A percentile compares a stretch with the other conserved stretches of the same genome.
phyloP scores from a whole-genome alignment of 306 rosid genomes.

The Fagus crenata region DNA sequence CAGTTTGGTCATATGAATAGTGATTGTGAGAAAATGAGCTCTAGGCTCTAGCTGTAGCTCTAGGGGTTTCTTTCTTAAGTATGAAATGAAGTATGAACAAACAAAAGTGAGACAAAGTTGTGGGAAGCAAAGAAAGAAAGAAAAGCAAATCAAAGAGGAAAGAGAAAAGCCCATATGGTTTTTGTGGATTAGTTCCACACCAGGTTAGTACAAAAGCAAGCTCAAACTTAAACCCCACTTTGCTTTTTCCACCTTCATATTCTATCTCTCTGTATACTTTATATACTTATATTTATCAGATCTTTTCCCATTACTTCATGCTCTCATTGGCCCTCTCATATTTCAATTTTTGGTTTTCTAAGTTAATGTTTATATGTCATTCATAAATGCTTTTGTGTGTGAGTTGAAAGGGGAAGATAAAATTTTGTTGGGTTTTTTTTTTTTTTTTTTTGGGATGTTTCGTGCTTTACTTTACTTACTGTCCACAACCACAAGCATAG shows the following conservation, averaged over 20 bases:
- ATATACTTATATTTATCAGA: background rate
- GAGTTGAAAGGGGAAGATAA: background rate
- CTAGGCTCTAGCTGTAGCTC: background rate
- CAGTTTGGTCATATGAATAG: background rate
- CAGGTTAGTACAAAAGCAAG: conserved; percentile 46
- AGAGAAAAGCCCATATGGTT: conserved; percentile 56
- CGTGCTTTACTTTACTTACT: conserved; percentile 56
- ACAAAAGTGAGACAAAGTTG: conserved; percentile 44
- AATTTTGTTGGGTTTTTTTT: conserved; percentile 27
- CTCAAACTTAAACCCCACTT: conserved; percentile 41
- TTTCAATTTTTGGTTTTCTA: conserved; percentile 34
- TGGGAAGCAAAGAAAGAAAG: conserved; percentile 48
- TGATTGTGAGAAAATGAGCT: background rate
- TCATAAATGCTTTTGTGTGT: conserved; percentile 25
- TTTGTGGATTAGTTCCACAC: conserved; percentile 49
- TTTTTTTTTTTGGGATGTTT: conserved; percentile 33
- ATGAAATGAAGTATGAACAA: background rate
- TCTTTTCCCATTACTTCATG: conserved; percentile 29
- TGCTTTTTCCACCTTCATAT: conserved; percentile 34
- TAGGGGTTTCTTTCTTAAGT: conserved; percentile 20
- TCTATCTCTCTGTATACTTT: conserved; percentile 13
- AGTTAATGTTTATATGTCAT: conserved; percentile 37
- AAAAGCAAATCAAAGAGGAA: conserved; percentile 44
- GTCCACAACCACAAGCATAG: conserved; percentile 46
- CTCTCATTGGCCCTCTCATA: conserved; percentile 26